A percentile compares a stretch with the other conserved stretches of the same genome.
Conservation (phyloP, 345 rosid species). For the Laguncularia racemosa region DNA sequence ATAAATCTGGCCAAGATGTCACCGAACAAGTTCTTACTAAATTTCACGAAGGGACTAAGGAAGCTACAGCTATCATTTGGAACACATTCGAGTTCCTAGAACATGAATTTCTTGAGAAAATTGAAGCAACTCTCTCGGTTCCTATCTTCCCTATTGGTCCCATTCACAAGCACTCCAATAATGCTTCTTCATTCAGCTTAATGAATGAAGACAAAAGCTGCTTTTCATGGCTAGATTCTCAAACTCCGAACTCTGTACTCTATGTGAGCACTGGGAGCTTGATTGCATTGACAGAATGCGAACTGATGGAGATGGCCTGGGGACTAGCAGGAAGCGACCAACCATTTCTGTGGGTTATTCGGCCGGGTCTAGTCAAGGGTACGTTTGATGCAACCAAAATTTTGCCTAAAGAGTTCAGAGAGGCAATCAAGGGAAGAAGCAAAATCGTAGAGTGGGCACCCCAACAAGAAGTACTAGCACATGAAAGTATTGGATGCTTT, state of each 20-base stretch:
- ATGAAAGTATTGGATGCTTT: conserved; percentile 4
- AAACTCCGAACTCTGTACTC: conserved; percentile 6
- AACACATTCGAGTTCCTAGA: conserved; percentile 12
- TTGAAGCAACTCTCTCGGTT: background rate
- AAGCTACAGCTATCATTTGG: conserved; percentile 11
- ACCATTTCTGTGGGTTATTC: conserved; percentile 25
- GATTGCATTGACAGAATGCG: background rate
- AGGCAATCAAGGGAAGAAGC: conserved; percentile 11
- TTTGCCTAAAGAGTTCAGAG: too few relatives aligned
- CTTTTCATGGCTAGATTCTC: conserved; percentile 10
- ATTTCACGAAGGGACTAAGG: conserved; percentile 8
- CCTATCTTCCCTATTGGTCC: conserved; percentile 15
- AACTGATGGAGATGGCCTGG: conserved; percentile 13
- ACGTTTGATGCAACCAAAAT: too few relatives aligned
- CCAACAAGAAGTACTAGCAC: conserved; percentile 7
- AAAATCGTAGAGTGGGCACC: conserved; percentile 35
- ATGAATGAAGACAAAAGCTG: conserved; percentile 6
- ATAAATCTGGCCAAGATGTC: background rate
- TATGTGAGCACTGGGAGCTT: conserved; percentile 12
- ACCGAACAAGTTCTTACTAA: conserved; percentile 4
- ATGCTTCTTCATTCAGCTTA: background rate
- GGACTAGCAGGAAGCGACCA: conserved; percentile 20
- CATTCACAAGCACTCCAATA: conserved; percentile 1
- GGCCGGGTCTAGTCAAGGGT: conserved; percentile 9
- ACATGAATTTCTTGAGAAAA: background rate